Base-by-base conservation (phyloP, 768 basidiomycete species). In the Calocera cornea region DNA sequence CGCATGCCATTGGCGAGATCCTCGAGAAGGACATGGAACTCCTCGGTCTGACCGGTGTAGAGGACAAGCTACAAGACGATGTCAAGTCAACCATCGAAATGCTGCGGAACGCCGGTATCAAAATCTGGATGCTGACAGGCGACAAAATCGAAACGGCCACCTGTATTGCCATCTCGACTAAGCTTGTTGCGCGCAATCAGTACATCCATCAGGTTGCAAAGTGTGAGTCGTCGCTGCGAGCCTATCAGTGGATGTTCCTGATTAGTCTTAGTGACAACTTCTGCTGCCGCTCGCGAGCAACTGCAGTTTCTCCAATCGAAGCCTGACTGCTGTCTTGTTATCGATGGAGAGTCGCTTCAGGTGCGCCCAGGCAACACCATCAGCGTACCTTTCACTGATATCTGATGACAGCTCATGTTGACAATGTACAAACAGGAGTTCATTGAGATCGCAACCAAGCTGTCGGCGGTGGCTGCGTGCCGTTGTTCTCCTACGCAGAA, bases 71-170 rank as follows among this genome's bases (percentile, higher is more conserved):
- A 68, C 97, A 99, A 73, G 97, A 98, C 69, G 95, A 95, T 27
- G 95, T 99, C 72, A 94, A 90, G 76, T 85, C 87, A 50, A 97
- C 97, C 1, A 78, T 99, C 68, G 97, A 98, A 77, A 74, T 98
- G 65, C 76, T 99, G 70, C 80, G 95, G 71, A 98, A 98, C 75
- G 97, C 95, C 0, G 95, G 95, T 2, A 87, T 99, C 77, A 97
- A 91, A 82, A 98, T 99, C 68, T 99, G 97, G 97, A 98, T 98
- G 97, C 81, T 98, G 72, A 99, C 97, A 0, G 95, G 97, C 1
- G 97, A 99, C 77, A 99, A 98, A 80, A 92, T 98, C 64, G 97
- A 99, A 80, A 99, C 97, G 1, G 97, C 97, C 2, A 88, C 95
- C 40, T 95, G 94, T 77, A 99, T 99, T 73, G 95, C 95, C 2